Evolutionary conservation across 2,329 filamentous ascomycete species (phyloP), one percentile per base, ranked within the genome.

Genomic region (Amphichorda felina): DNA sequence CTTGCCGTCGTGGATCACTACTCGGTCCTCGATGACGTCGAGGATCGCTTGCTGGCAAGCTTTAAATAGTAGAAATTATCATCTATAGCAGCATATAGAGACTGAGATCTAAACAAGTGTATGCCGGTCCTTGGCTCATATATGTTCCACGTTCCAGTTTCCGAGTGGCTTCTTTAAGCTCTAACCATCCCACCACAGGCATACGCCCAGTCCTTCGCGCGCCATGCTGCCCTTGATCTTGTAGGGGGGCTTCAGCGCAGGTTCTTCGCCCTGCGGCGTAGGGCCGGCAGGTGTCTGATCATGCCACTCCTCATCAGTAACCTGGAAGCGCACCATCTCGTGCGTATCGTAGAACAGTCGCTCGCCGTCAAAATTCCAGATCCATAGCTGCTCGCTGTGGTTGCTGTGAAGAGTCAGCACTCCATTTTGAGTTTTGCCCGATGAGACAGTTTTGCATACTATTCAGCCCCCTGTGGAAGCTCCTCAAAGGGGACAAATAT

Each of bases 1-100:
- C 60, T 98, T 42, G 88, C 93, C 47, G 91, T 98, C 17, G 72
- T 94, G 50, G 88, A 94, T 56, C 89, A 96, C 59, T 83, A 86
- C 55, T 95, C 84, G 50, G 85, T 95, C 43, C 64, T 96, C 40
- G 84, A 94, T 48, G 82, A 82, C 14, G 80, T 95, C 39, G 88
- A 95, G 64, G 75, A 87, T 51, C 76, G 91, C 53, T 64, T 98
- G 40, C 63, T 96, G 50, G 68, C 68, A 52, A 61, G 61, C 59
- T 56, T 59, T 50, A 56, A 53, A 43, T 52, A 46, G 45, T 60
- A 56, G 35, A 30, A 27, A 9, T 25, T n/a, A n/a, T n/a, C n/a
- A n/a, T n/a, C n/a, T n/a, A n/a, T n/a, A n/a, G n/a, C n/a, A n/a
- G n/a, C n/a, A n/a, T n/a, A n/a, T n/a, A n/a, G n/a, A n/a, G n/a